Evolutionary conservation across 345 rosid species (phyloP).

Genomic region (Pistacia atlantica): DNA sequence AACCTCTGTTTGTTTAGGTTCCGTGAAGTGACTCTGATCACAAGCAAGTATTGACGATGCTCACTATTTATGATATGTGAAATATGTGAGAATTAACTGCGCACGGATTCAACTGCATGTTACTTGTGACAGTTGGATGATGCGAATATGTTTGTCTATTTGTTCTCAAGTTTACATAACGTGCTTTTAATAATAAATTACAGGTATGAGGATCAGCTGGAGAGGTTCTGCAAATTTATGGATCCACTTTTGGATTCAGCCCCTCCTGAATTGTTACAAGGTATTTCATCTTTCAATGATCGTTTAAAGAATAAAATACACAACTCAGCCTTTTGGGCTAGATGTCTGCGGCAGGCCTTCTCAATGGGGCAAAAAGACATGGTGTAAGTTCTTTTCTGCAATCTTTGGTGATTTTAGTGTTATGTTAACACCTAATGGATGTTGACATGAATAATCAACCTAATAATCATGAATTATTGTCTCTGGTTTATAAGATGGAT

Average conservation of each 20-base stretch:
- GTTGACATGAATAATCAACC: neutral
- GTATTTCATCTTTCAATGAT: constrained; percentile 47
- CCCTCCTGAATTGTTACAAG: constrained; percentile 68
- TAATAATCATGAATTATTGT: constrained; percentile 2
- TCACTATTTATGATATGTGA: neutral
- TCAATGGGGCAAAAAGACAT: constrained; percentile 78
- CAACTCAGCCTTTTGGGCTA: constrained; percentile 75
- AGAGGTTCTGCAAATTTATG: constrained; percentile 74
- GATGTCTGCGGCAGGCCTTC: constrained; percentile 48
- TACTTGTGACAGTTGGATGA: neutral
- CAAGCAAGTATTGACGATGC: neutral
- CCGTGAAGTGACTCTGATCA: neutral
- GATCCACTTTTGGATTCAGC: constrained; percentile 81
- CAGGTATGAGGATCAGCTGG: constrained; percentile 84
- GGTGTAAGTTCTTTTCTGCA: constrained; percentile 45
- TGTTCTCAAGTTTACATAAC: neutral
- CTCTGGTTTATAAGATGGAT: neutral
- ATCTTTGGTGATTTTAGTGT: neutral
- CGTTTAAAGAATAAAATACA: constrained; percentile 49
- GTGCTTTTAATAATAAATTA: neutral
- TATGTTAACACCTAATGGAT: neutral
- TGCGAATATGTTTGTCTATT: neutral
- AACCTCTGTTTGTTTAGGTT: neutral
- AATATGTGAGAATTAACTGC: neutral
- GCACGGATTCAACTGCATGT: neutral